phyloP scores from a whole-genome alignment of 2,329 filamentous ascomycete genomes.

The Alternaria hordeiaustralica region DNA sequence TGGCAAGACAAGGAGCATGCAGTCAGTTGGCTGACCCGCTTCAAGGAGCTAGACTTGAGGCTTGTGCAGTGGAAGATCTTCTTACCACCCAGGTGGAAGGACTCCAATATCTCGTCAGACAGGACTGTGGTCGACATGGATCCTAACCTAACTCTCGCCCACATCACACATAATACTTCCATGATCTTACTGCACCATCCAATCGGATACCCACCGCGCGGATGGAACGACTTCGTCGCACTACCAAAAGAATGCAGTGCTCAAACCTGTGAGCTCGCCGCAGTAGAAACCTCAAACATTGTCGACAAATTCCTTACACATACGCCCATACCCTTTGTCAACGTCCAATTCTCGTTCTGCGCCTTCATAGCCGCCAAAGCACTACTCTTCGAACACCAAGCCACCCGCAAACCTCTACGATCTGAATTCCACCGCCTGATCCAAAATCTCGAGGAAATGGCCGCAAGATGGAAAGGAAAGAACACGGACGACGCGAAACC shows the following conservation, averaged over 20 bases:
- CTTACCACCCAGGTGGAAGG: slow-evolving; percentile 42
- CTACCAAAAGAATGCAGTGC: slow-evolving; percentile 42
- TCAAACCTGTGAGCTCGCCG: slow-evolving; percentile 43
- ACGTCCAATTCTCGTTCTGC: slow-evolving; percentile 44
- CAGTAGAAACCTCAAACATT: slow-evolving; percentile 42
- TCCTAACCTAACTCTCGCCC: slow-evolving; percentile 43
- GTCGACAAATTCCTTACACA: slow-evolving; percentile 42
- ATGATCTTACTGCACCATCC: slow-evolving; percentile 45
- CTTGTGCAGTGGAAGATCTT: slow-evolving; percentile 46
- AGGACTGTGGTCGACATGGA: slow-evolving; percentile 41
- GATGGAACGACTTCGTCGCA: slow-evolving; percentile 42
- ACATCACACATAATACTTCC: slow-evolving; percentile 45
- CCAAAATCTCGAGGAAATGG: slow-evolving; percentile 38
- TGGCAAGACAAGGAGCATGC: slow-evolving; percentile 46
- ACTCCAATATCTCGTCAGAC: slow-evolving; percentile 42
- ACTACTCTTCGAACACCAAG: slow-evolving; percentile 37
- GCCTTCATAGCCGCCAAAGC: slow-evolving; percentile 43
- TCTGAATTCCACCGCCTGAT: slow-evolving; percentile 35
- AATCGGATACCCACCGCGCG: slow-evolving; percentile 38
- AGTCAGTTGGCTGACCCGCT: slow-evolving; percentile 42
- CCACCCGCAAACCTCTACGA: slow-evolving; percentile 20
- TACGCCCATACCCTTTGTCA: slow-evolving; percentile 41
- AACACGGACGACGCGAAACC: background rate
- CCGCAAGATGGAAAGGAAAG: slow-evolving; percentile 29
- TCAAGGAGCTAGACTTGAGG: slow-evolving; percentile 44